A percentile compares a stretch with the other conserved stretches of the same genome.
Evolutionary conservation across 1,139 yeast genomes (phyloP).

Genomic region (Kodamaea fungicola): DNA sequence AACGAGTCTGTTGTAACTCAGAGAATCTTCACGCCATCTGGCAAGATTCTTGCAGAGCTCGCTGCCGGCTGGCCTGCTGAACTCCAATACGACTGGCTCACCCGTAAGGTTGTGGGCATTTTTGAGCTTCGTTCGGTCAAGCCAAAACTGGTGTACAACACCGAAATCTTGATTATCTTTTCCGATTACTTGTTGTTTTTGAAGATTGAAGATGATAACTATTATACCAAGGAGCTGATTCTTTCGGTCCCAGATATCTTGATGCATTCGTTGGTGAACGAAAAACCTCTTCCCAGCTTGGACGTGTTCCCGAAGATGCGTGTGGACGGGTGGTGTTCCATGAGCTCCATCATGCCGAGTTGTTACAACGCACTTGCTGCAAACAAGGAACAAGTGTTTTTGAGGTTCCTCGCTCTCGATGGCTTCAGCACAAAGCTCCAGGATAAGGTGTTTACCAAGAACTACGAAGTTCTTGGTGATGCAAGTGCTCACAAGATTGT

Average conservation of each 20-base stretch:
- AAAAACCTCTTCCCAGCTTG: slow-evolving; percentile 61
- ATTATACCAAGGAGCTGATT: slow-evolving; percentile 27
- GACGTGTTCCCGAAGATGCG: slow-evolving; percentile 60
- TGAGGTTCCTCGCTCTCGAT: slow-evolving; percentile 25
- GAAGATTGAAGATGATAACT: slow-evolving; percentile 41
- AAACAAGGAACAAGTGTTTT: slow-evolving; percentile 6
- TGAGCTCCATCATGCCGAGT: slow-evolving; percentile 46
- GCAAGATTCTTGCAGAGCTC: slow-evolving; percentile 77
- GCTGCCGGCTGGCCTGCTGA: slow-evolving; percentile 87
- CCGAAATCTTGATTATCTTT: slow-evolving; percentile 62
- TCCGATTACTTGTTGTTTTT: slow-evolving; percentile 75
- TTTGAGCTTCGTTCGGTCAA: slow-evolving; percentile 49
- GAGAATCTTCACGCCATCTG: slow-evolving; percentile 86
- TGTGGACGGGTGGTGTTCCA: slow-evolving; percentile 66
- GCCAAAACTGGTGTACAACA: slow-evolving; percentile 25
- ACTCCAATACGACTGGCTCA: slow-evolving; percentile 84
- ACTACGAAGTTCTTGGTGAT: slow-evolving; percentile 21
- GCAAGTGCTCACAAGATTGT: slow-evolving; percentile 42
- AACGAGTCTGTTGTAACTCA: slow-evolving; percentile 38
- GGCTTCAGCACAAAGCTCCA: slow-evolving; percentile 21
- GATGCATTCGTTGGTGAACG: slow-evolving; percentile 87
- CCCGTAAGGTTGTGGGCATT: slow-evolving; percentile 79
- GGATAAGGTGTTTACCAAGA: slow-evolving; percentile 12
- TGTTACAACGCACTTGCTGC: slow-evolving; percentile 1
- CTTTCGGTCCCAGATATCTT: slow-evolving; percentile 75